Evolutionary conservation across 1,284 basidiomycete genomes (phyloP), one percentile per base, ranked within the genome.

Genomic region (Irpex sp.): DNA sequence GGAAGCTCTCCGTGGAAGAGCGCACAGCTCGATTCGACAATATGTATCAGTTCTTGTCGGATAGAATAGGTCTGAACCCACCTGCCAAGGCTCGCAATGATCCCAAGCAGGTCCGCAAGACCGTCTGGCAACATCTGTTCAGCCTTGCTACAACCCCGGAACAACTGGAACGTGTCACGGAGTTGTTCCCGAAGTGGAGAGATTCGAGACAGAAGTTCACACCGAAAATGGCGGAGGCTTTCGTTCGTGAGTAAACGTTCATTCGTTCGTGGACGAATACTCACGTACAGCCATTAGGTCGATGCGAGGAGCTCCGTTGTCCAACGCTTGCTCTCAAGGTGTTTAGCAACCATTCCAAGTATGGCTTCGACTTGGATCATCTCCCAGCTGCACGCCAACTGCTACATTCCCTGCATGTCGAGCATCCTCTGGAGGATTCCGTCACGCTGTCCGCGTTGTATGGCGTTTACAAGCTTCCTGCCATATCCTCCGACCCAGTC

Each of bases 301-400:
- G 87, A 8, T 88, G 86, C 60, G 77, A 80, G 61, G 79, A 86
- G 66, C 78, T 89, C 2, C 70, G 74, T 2, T 83, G 83, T 64
- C 83, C 85, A 0, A 69, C 76, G 36, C 78, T 88, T 46, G 86
- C 87, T 4, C 75, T 90, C 15, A 74, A 79, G 11, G 82, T 89
- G 15, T 88, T 87, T 69, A 81, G 83, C 31, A 74, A 88, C 69
- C 85, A 81, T 64, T 75, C 85, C 13, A 86, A 83, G 68, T 88
- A 89, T 69, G 80, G 82, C 58, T 68, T 89, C 11, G 73, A 77
- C 43, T 78, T 90, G n/a, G 77, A 80, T 0, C 74, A 72, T 7
- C 74, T 83, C 13, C 68, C 76, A 1, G 84, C 81, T 3, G 88
- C 80, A 0, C 86, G 82, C 5, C 78, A 78, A 46, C 66, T 77